Evolutionary conservation across 768 basidiomycete species (phyloP), one percentile per base, ranked within the genome.

Genomic region (Dioszegia aurantiaca): DNA sequence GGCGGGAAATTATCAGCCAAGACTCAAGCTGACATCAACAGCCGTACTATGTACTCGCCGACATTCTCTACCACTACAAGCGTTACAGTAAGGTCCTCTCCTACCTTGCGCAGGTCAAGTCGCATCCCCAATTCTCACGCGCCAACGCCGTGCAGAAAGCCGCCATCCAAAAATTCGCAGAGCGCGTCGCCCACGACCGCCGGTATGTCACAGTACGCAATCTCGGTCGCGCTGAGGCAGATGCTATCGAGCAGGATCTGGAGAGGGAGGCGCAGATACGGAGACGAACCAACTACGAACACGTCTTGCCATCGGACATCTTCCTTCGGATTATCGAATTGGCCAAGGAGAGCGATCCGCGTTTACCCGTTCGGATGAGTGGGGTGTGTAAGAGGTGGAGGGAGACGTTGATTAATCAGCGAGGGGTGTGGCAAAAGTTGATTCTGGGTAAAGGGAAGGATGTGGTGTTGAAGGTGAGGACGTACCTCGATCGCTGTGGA

Each of bases 311-410:
- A 2, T 17, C 14, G 6, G 61, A 62, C 42, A 39, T 58, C 36
- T 36, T 62, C 9, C 37, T 62, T 30, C 42, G 48, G 51, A 58
- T 62, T 36, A 47, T 36, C n/a, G 33, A 62, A n/a, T 2, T 40
- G 39, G 61, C 37, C 9, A 28, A 27, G 61, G 56, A 53, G 5
- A 33, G 30, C 14, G 48, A 62, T 42, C 41, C 55, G 19, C 19
- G 28, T 1, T 31, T 54, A 9, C 47, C 42, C 19, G 14, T 44
- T 24, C 48, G 56, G 47, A 62, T 62, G 61, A 41, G 24, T n/a
- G 56, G 43, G n/a, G 52, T 55, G 11, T 54, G 61, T 37, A 28
- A n/a, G 33, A 12, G 39, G 11, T 62, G 61, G 61, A 53, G 61
- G 28, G 43, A 46, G 11, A 44, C 45, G 14, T 21, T 58, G 8